Base-by-base conservation (phyloP, 371 early-diverging fungal species). In the Rhizoclosmatium hyalinum region DNA sequence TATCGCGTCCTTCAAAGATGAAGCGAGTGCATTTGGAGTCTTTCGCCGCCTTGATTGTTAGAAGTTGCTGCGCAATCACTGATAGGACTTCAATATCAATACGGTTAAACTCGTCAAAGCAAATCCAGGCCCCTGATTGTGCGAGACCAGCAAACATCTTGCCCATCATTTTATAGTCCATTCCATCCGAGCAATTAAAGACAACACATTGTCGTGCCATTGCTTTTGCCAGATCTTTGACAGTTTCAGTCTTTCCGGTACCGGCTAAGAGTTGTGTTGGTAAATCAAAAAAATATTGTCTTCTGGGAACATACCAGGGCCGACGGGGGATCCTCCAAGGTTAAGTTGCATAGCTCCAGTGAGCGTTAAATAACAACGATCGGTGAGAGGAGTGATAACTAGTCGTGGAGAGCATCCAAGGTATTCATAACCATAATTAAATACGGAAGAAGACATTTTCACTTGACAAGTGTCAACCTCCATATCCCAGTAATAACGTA, bases 21-120 rank as follows among this genome's bases (percentile, higher is more conserved):
- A 85, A 85, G 53, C 74, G 76, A 8, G 81, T 56, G 3, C 77
- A 77, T 39, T 81, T 79, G 24, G 78, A 73, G 56, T 84, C 84
- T 61, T 84, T 84, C 19, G 84, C 85, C 19, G 75, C 75, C 71
- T 82, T 84, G 65, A 86, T 85, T 41, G 83, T 81, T 44, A 86
- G 71, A 14, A 86, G 77, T 65, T 85, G 84, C 67, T 89, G 88
- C 12, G 87, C 85, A 68, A 87, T 81, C n/a, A 85, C 84, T 8
- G 84, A 84, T 50, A 89, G 77, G 32, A 85, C 85, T 63, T 88
- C 85, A 60, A 80, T 80, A 61, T 83, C 84, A 53, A 89, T 82
- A 54, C 89, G 75, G 68, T 89, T 89, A 71, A 87, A 89, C 72
- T 89, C 89, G 78, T 89, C 89, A 76, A 89, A 85, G 63, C 89